Conservation (phyloP, 2,329 filamentous ascomycete species). For the Fusarium coicis region DNA sequence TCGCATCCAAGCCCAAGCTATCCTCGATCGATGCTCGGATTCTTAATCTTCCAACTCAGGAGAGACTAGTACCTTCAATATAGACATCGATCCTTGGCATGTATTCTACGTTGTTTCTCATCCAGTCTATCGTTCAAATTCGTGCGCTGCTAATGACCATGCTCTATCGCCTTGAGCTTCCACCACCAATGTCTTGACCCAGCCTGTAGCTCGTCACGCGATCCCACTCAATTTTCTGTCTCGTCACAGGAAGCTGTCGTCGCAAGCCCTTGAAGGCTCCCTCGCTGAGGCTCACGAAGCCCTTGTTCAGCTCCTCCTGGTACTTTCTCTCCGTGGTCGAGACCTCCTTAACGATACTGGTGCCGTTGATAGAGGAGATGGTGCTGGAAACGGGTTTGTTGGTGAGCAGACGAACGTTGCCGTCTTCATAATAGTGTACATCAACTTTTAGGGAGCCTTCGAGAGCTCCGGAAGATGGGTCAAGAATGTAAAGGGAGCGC, state of each 20-base stretch:
- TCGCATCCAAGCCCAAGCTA: background rate
- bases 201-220: slow-evolving; percentile 94
- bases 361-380: slow-evolving; percentile 70
- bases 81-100: slow-evolving; percentile 1
- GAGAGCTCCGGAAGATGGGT: slow-evolving; percentile 73
- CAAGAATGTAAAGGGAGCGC: slow-evolving; percentile 86
- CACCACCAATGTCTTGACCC: slow-evolving; percentile 81
- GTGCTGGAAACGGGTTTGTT: slow-evolving; percentile 76
- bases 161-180: slow-evolving; percentile 58
- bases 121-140: slow-evolving; percentile 28
- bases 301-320: slow-evolving; percentile 93
- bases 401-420: slow-evolving; percentile 94
- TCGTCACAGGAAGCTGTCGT: slow-evolving; percentile 92
- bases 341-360: slow-evolving; percentile 81
- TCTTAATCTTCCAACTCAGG: background rate
- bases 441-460: slow-evolving; percentile 89
- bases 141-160: slow-evolving; percentile 15
- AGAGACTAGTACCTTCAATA: background rate
- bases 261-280: slow-evolving; percentile 94
- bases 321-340: slow-evolving; percentile 87
- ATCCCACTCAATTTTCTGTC: slow-evolving; percentile 99
- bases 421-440: slow-evolving; percentile 99
- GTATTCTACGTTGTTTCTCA: slow-evolving; percentile 13
- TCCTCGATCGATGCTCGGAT: background rate
- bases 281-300: slow-evolving; percentile 89